Conservation (phyloP, 495 filamentous ascomycete genomes). For the Opeltia flavorubescens region DNA sequence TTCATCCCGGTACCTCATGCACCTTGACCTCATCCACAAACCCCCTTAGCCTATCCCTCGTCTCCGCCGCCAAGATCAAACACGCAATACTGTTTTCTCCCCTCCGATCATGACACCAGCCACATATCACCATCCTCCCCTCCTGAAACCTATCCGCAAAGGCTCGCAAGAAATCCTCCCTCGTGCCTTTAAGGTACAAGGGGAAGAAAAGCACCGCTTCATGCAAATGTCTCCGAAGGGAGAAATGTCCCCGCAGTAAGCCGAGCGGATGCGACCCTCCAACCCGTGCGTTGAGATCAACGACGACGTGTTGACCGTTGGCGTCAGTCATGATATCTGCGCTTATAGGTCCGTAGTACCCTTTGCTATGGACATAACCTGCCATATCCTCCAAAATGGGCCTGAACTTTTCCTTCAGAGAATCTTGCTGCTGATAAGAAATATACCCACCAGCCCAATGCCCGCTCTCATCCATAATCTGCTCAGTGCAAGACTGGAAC, state of each 20-base stretch:
- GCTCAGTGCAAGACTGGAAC: not conserved
- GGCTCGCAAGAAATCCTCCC: not conserved
- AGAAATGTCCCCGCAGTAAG: not conserved
- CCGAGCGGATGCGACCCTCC: not conserved
- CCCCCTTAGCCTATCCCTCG: constrained; percentile 63
- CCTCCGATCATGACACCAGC: not conserved
- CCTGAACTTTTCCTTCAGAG: not conserved
- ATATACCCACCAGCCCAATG: not conserved
- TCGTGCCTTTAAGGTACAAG: not conserved
- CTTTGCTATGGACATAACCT: not conserved
- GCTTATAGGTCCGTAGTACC: not conserved
- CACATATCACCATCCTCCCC: not conserved
- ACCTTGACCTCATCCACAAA: too few relatives aligned
- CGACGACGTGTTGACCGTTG: not conserved
- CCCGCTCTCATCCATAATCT: not conserved
- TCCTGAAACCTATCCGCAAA: not conserved
- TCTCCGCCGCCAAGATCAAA: not conserved
- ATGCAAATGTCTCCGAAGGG: not conserved
- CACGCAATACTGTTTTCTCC: not conserved
- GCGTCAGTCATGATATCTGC: not conserved
- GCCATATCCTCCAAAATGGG: not conserved
- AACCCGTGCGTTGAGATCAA: not conserved
- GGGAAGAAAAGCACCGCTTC: not conserved
- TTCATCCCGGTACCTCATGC: too few relatives aligned
- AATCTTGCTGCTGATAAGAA: not conserved